Percentiles rank a stretch among this genome's conserved stretches.
Conservation (phyloP, 345 rosid species). For the Lepidium africanum region DNA sequence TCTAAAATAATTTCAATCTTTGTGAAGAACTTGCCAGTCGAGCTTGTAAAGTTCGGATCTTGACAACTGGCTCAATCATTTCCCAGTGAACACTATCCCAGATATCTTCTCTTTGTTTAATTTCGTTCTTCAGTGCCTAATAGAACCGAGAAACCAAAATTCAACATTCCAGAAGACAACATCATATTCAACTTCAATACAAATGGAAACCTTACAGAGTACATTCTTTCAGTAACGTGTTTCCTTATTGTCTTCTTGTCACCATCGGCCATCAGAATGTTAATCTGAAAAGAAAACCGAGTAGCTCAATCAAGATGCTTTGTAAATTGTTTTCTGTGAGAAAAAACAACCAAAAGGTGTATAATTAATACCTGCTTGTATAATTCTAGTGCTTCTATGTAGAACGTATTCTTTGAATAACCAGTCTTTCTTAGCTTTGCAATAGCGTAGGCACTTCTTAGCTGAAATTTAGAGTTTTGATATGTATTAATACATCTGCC, state of each 20-base stretch:
- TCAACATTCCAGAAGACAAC: background rate
- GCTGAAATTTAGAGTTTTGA: conserved; percentile 34
- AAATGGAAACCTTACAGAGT: conserved; percentile 56
- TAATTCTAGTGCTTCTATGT: conserved; percentile 59
- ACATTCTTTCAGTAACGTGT: conserved; percentile 81
- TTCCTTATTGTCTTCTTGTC: conserved; percentile 74
- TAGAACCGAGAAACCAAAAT: background rate
- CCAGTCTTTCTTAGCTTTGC: conserved; percentile 80
- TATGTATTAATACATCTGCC: background rate
- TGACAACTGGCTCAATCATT: conserved; percentile 76
- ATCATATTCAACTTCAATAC: background rate
- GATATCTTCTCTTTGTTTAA: conserved; percentile 67
- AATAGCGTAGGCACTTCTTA: conserved; percentile 82
- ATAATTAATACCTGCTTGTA: conserved; percentile 61
- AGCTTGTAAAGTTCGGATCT: conserved; percentile 83
- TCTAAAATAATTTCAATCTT: background rate
- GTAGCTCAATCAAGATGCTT: conserved; percentile 8
- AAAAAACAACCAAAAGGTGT: background rate
- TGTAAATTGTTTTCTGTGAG: background rate
- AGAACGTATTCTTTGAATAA: conserved; percentile 69
- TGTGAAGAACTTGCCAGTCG: conserved; percentile 57
- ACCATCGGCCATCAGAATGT: conserved; percentile 57
- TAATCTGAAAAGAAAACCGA: conserved; percentile 44
- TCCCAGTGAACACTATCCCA: conserved; percentile 83
- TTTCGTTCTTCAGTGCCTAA: conserved; percentile 80